Percentiles rank a stretch among this genome's conserved stretches.
phyloP scores from a whole-genome alignment of 1,139 yeast species.

The Candida buenavistaensis region DNA sequence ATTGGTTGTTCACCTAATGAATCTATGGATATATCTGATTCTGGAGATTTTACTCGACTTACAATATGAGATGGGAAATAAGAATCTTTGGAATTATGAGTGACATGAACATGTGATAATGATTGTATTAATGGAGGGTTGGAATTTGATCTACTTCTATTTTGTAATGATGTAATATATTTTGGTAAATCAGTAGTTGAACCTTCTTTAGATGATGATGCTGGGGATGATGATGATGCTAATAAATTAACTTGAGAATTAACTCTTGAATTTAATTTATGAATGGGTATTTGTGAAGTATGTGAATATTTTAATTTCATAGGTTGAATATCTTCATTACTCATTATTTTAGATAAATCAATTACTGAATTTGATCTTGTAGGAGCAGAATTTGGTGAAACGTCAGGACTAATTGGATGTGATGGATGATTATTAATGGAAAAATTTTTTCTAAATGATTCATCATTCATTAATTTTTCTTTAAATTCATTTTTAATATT shows the following conservation, averaged over 20 bases:
- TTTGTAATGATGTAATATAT: constrained; percentile 15
- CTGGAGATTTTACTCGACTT: constrained; percentile 17
- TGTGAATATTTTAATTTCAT: constrained; percentile 42
- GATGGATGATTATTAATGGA: constrained; percentile 33
- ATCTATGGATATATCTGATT: constrained; percentile 20
- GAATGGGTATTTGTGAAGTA: constrained; percentile 43
- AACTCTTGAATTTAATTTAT: constrained; percentile 39
- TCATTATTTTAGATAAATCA: constrained; percentile 38
- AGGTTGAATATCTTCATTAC: constrained; percentile 43
- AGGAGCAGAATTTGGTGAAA: constrained; percentile 47
- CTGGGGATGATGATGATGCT: too few species aligned
- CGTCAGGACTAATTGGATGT: constrained; percentile 43
- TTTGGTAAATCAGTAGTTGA: constrained; percentile 30
- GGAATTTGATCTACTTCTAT: constrained; percentile 23
- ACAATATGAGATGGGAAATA: constrained; percentile 29
- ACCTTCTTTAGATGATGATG: constrained; percentile 22
- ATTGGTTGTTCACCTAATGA: constrained; percentile 16
- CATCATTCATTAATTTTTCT: constrained; percentile 40
- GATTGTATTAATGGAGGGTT: too few species aligned
- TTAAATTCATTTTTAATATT: constrained; percentile 35
- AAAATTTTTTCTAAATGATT: constrained; percentile 36
- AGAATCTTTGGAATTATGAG: constrained; percentile 26
- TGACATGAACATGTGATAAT: constrained; percentile 15
- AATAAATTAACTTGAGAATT: constrained; percentile 31
- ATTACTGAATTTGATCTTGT: constrained; percentile 45